Conservation (phyloP, 768 basidiomycete species). For the Xanthoconium stramineum region DNA sequence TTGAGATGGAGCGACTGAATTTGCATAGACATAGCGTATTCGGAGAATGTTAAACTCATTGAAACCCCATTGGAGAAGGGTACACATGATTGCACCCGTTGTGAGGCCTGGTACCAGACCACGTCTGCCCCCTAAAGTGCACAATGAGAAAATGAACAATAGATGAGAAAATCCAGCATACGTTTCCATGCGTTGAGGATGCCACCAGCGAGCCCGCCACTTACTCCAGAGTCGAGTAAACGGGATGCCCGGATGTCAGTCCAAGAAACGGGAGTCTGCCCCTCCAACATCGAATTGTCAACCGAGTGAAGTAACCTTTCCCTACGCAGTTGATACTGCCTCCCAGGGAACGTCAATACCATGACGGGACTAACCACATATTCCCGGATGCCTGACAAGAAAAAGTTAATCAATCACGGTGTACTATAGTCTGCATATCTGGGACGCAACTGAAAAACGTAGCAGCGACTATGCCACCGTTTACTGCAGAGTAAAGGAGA, state of each 20-base stretch:
- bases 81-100: conserved; percentile 57
- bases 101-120: conserved; percentile 58
- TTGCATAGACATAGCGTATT: conserved; percentile 51
- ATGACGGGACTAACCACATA: conserved; percentile 68
- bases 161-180: conserved; percentile 26
- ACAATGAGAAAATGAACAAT: conserved; percentile 2
- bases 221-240: conserved; percentile 68
- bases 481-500: conserved; percentile 61
- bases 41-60: conserved; percentile 67
- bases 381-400: conserved; percentile 63
- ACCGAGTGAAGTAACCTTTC: conserved; percentile 26
- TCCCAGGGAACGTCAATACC: conserved; percentile 40
- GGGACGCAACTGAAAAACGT: conserved; percentile 72
- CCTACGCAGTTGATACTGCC: conserved; percentile 45
- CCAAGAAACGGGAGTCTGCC: conserved; percentile 35
- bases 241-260: conserved; percentile 55
- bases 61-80: conserved; percentile 60
- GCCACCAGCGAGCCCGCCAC: conserved; percentile 68
- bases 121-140: conserved; percentile 52
- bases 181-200: conserved; percentile 56
- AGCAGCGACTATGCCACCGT: conserved; percentile 66
- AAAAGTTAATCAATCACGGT: not conserved
- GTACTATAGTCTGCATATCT: not conserved
- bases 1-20: conserved; percentile 1
- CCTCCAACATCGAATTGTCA: conserved; percentile 15